Conservation (phyloP, 352 stramenopile species). For the Phytophthora sojae region DNA sequence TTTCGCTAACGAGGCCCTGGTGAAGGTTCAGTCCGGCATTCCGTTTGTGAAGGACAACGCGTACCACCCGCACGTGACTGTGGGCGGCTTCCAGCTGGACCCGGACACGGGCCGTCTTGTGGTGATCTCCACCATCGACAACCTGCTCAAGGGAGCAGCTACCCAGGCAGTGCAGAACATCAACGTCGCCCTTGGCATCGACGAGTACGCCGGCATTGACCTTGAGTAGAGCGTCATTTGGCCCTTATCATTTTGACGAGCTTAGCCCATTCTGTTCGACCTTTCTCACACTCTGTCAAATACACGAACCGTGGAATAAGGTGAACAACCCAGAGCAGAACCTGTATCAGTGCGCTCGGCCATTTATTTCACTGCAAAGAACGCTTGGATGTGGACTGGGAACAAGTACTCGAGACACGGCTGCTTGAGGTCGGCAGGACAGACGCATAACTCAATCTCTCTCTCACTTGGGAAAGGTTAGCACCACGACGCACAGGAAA, state of each 20-base stretch:
- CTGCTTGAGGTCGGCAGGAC: slow-evolving; percentile 3
- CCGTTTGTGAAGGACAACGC: slow-evolving; percentile 85
- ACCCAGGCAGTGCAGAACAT: slow-evolving; percentile 96
- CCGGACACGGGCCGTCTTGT: slow-evolving; percentile 85
- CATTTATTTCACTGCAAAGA: slow-evolving; percentile 15
- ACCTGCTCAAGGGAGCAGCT: slow-evolving; percentile 94
- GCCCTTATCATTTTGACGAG: slow-evolving; percentile 14
- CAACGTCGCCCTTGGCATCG: slow-evolving; percentile 92
- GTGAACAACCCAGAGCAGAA: neutral
- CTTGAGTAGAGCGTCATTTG: slow-evolving; percentile 36
- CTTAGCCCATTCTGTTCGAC: slow-evolving; percentile 12
- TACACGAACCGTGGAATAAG: slow-evolving; percentile 20
- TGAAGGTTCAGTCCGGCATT: slow-evolving; percentile 77
- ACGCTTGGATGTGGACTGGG: slow-evolving; percentile 4
- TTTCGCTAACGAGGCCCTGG: slow-evolving; percentile 87
- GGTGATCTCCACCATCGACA: slow-evolving; percentile 93
- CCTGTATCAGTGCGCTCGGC: slow-evolving; percentile 4
- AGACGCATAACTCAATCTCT: neutral
- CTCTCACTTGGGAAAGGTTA: neutral
- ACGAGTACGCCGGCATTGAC: slow-evolving; percentile 84
- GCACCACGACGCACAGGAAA: neutral
- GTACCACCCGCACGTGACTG: slow-evolving; percentile 74
- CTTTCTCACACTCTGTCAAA: slow-evolving; percentile 14
- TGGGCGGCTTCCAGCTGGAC: slow-evolving; percentile 92
- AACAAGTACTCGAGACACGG: slow-evolving; percentile 13